A percentile compares a stretch with the other conserved stretches of the same genome.
phyloP scores from a whole-genome alignment of 495 filamentous ascomycete genomes.

The Podospora conica region DNA sequence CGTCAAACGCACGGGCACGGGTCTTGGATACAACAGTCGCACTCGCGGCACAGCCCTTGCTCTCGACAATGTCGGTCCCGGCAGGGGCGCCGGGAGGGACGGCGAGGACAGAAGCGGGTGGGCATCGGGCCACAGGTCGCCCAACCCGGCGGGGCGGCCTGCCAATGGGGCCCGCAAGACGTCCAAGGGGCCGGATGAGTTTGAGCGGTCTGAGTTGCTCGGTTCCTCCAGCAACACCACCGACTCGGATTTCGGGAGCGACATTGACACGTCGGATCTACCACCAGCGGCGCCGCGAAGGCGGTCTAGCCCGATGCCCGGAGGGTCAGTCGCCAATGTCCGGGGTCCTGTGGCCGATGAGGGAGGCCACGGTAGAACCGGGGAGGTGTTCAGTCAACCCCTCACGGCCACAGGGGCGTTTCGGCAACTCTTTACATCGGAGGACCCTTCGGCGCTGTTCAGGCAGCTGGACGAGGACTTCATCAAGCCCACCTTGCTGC shows the following conservation, averaged over 20 bases:
- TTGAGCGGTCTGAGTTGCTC: constrained; percentile 63
- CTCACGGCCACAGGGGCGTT: constrained; percentile 67
- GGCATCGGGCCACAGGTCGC: constrained; percentile 49
- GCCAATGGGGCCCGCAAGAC: constrained; percentile 47
- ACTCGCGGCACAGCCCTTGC: constrained; percentile 49
- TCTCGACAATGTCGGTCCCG: constrained; percentile 44
- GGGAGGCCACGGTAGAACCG: constrained; percentile 17
- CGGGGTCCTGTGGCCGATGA: constrained; percentile 15
- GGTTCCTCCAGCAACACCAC: constrained; percentile 51
- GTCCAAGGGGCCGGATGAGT: constrained; percentile 35
- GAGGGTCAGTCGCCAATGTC: constrained; percentile 13
- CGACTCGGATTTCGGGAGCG: constrained; percentile 56
- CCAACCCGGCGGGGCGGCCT: constrained; percentile 33
- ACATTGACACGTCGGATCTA: constrained; percentile 59
- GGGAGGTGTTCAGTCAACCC: constrained; percentile 24
- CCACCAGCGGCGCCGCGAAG: constrained; percentile 46
- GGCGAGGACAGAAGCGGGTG: constrained; percentile 38
- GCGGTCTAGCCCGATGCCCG: constrained; percentile 50
- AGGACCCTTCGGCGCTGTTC: constrained; percentile 90
- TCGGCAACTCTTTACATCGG: constrained; percentile 58
- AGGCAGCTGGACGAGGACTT: constrained; percentile 91
- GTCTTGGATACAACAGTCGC: constrained; percentile 56
- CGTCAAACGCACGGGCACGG: constrained; percentile 65
- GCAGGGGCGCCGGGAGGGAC: constrained; percentile 18
- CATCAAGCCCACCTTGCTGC: constrained; percentile 86